Evolutionary conservation across 495 filamentous ascomycete species (phyloP).

Genomic region (Terfezia claveryi): DNA sequence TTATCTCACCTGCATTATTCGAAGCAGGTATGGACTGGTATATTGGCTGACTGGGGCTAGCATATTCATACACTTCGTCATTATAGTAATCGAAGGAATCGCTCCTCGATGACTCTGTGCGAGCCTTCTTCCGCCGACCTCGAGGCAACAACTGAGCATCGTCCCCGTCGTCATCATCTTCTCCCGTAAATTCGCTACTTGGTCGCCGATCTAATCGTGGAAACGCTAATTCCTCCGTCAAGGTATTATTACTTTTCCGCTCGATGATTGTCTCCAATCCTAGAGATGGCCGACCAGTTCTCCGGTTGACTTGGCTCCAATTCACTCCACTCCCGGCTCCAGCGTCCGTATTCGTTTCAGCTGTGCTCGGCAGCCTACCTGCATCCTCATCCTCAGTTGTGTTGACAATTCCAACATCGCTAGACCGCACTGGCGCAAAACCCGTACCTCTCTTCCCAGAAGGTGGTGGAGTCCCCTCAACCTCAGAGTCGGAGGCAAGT

Average conservation of each 20-base stretch:
- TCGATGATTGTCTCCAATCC: conserved; percentile 15
- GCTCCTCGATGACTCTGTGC: conserved; percentile 7
- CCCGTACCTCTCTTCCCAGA: neutral
- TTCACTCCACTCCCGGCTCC: neutral
- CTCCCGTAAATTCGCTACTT: conserved; percentile 6
- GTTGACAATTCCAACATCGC: neutral
- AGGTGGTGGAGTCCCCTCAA: neutral
- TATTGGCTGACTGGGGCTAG: neutral
- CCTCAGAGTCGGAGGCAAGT: conserved; percentile 14
- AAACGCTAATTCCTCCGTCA: neutral
- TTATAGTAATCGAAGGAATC: neutral
- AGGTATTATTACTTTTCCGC: conserved; percentile 10
- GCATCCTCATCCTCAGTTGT: neutral
- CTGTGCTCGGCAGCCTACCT: neutral
- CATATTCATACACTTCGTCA: neutral
- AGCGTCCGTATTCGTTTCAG: neutral
- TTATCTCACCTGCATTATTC: neutral
- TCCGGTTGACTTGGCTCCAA: neutral
- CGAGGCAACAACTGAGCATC: neutral
- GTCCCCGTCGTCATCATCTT: conserved; percentile 8
- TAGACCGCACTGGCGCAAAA: neutral
- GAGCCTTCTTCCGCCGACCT: neutral
- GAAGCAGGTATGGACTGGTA: neutral
- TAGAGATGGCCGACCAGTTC: neutral
- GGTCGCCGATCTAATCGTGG: conserved; percentile 1